Base-by-base conservation (phyloP, 2,329 filamentous ascomycete genomes). In the Lachnellula willkommii region DNA sequence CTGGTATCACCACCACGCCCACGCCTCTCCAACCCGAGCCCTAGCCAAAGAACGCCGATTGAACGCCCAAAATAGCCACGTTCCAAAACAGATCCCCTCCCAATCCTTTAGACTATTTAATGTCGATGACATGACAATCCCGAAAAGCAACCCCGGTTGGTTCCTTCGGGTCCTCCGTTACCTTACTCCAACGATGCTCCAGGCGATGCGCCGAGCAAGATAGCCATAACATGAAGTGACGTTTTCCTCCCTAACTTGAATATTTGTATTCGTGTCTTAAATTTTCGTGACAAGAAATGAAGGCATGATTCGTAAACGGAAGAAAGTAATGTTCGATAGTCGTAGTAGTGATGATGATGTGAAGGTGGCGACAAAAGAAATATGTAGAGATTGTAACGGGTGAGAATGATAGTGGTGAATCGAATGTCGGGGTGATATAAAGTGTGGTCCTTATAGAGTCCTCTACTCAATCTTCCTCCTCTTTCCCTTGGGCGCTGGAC, bases 401-500 rank as follows among this genome's bases (percentile, higher is more conserved):
- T 48, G 26, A 51, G 36, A 37, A 48, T 45, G 47, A 42, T 48
- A 47, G 36, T 52, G 53, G 48, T 37, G 54, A 54, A 50, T 50
- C 56, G 47, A 35, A 45, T 54, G 8, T 20, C 40, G 39, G 17
- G 22, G 48, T 32, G 5, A 39, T 50, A 50, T 49, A 42, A 37
- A 42, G 53, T 17, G 37, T 50, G 20, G 46, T 8, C 42, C 42
- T 17, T 52, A 32, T 52, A 22, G 32, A 42, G 35, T 35, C 43
- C 17, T 56, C 51, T 74, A 78, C 64, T 81, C 79, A 57, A 84
- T 73, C 77, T 90, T 95, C 75, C 92, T 87, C 75, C 91, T 84
- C 81, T 96, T 97, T 62, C 92, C 92, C 72, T 92, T 92, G 7
- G 91, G 93, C 39, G 92, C 90, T 24, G 92, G 89, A 63, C 91